Percentiles rank a stretch among this genome's conserved stretches.
Evolutionary conservation across 306 rosid species (phyloP).

Genomic region (Rosa rugosa): DNA sequence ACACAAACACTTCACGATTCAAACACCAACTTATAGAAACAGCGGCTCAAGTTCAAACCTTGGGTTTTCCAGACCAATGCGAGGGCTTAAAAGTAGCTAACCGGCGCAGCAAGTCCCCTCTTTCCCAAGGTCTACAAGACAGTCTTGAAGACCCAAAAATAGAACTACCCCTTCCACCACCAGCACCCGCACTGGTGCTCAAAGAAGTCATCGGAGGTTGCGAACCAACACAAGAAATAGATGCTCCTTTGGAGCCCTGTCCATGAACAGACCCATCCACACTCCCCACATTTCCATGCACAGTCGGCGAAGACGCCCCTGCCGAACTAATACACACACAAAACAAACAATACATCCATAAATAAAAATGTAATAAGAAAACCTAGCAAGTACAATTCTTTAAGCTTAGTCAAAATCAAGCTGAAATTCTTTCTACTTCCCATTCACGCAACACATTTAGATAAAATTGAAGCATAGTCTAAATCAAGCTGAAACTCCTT

Average conservation of each 20-base stretch:
- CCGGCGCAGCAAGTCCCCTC: conserved; percentile 96
- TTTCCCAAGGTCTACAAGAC: conserved; percentile 97
- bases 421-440: background rate
- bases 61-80: conserved; percentile 86
- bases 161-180: conserved; percentile 35
- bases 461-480: background rate
- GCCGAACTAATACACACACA: conserved; percentile 71
- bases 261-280: conserved; percentile 84
- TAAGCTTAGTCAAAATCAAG: background rate
- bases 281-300: conserved; percentile 88
- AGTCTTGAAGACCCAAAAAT: conserved; percentile 73
- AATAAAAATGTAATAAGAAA: background rate
- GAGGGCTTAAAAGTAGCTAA: conserved; percentile 84
- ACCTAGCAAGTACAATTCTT: background rate
- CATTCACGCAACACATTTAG: background rate
- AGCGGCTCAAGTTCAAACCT: conserved; percentile 58
- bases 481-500: background rate
- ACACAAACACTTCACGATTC: conserved; percentile 7
- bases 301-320: conserved; percentile 93
- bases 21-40: conserved; percentile 19
- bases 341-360: background rate
- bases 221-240: conserved; percentile 91
- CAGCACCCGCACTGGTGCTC: conserved; percentile 80
- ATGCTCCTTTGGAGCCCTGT: conserved; percentile 89
- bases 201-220: conserved; percentile 83